phyloP scores from a whole-genome alignment of 202 grass and related monocot genomes.

The Schoenoplectus triqueter region DNA sequence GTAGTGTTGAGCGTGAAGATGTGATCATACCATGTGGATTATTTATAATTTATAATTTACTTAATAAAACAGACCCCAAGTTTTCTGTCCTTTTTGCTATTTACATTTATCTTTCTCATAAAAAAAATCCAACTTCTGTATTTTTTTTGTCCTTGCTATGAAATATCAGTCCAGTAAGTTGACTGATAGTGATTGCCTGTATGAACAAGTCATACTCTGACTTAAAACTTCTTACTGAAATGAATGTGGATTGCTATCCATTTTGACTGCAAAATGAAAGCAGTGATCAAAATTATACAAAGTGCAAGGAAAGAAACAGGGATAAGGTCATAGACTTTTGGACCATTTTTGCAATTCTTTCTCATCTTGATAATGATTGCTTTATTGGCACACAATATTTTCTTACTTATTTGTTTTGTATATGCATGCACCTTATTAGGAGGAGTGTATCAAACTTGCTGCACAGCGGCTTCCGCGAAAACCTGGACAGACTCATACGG shows the following conservation, averaged over 20 bases:
- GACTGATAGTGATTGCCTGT: slow-evolving; percentile 7
- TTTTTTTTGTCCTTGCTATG: neutral
- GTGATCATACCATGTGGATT: slow-evolving; percentile 17
- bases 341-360: slow-evolving; percentile 4
- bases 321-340: neutral
- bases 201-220: neutral
- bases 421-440: slow-evolving; percentile 48
- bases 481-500: slow-evolving; percentile 89
- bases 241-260: neutral
- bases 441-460: slow-evolving; percentile 99
- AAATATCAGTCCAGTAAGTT: neutral
- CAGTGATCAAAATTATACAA: slow-evolving; percentile 9
- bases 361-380: slow-evolving; percentile 6
- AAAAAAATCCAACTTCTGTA: neutral
- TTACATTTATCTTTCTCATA: neutral
- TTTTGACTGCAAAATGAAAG: neutral
- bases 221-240: neutral
- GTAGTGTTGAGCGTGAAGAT: slow-evolving; percentile 14
- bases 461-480: slow-evolving; percentile 95
- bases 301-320: neutral
- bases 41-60: slow-evolving; percentile 1
- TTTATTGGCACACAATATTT: neutral
- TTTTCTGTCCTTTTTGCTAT: slow-evolving; percentile 8
- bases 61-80: too few species aligned
- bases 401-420: slow-evolving; percentile 31